A percentile compares a stretch with the other conserved stretches of the same genome.
These are phyloP conservation scores for Conidiobolus incongruus DNA, from an alignment of 371 early-diverging fungal species.

Conservation along the genomic window DNA sequence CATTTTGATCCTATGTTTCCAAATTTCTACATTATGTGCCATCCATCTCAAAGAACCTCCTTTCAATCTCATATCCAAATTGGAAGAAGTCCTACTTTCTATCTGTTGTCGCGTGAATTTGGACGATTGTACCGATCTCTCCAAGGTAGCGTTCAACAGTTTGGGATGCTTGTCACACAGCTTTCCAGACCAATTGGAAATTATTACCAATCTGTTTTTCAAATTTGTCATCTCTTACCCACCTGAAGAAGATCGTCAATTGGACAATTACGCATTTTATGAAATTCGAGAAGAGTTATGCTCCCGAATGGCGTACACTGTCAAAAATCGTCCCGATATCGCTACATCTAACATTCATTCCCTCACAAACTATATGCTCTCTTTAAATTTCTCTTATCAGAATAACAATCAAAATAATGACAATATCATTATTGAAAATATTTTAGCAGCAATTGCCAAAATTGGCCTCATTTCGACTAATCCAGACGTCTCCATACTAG, in stretches of 20 bases:
- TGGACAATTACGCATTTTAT: too few relatives aligned
- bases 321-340: background rate
- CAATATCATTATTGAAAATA: background rate
- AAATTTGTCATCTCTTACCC: too few relatives aligned
- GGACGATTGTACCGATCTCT: background rate
- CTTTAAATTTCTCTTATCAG: background rate
- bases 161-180: conserved; percentile 1
- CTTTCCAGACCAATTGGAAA: background rate
- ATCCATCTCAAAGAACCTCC: background rate
- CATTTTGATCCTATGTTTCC: background rate
- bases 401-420: background rate
- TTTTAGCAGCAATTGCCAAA: conserved; percentile 4
- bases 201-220: background rate
- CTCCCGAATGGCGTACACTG: background rate
- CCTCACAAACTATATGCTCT: conserved; percentile 1
- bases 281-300: too few relatives aligned
- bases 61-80: background rate
- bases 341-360: conserved; percentile 4
- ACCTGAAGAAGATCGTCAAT: too few relatives aligned
- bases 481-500: conserved; percentile 18
- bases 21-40: background rate
- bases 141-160: background rate
- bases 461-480: background rate
- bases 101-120: background rate
- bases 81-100: background rate